Base-by-base conservation (phyloP, 805 yeast genomes). In the Diddensiella caesifluorescens region DNA sequence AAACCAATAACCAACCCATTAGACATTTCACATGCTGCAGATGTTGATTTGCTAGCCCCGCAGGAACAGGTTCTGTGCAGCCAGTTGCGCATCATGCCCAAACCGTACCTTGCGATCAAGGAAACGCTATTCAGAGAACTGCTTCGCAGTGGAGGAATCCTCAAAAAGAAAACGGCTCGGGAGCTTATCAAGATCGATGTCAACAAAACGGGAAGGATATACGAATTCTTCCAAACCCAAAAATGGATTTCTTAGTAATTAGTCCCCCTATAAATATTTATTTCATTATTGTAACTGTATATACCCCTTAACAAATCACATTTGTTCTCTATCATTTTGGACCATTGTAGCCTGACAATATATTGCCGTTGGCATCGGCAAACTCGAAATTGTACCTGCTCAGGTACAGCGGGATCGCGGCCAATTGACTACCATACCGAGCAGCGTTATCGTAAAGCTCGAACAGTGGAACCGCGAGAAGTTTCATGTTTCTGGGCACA, bases 31-130 rank as follows among this genome's bases (percentile, higher is more conserved):
- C 83, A 79, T 50, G 80, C 95, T 0, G 75, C 88, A 1, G 97
- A 92, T 59, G 84, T 75, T 46, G 88, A 85, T 30, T 64, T 92
- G 43, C 67, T 92, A 37, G 82, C 94, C 1, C 75, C 79, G n/a
- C 95, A 86, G 42, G 99, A 92, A 59, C 90, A 83, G 59, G 78
- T 76, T 41, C 64, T 92, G 35, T 94, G 98, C 64, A 72, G 89
- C 3, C 83, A 79, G 37, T 69, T 94, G 47, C 77, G 95, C 48
- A 81, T 94, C 7, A 64, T 83, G 43, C 98, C 99, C 12, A 90
- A 92, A 60, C 95, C 97, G 2, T 92, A 90, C 57, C 67, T 92
- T 47, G 95, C 95, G 2, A 85, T 92, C 49, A 92, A 92, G 58
- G 95, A 86, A 59, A 78, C 86, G 2, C 63, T 92, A 42, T 87